A percentile compares a stretch with the other conserved stretches of the same genome.
These are phyloP conservation scores for Wallacemonas sp. DNA, from an alignment of 208 protist species.

Conservation along the genomic window DNA sequence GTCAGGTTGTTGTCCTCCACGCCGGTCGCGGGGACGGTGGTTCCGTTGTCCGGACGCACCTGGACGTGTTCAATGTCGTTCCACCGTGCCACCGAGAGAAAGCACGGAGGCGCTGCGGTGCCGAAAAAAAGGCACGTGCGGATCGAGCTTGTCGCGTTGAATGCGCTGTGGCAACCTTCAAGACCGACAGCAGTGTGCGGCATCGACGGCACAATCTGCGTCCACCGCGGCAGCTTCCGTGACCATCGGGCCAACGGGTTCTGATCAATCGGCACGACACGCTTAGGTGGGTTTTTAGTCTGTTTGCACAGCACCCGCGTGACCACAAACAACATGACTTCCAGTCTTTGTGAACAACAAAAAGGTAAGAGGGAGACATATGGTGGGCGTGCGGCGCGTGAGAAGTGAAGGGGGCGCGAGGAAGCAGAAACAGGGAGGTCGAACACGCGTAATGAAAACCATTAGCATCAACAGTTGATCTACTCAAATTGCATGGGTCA, in stretches of 20 bases:
- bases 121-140: conserved; percentile 79
- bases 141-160: conserved; percentile 87
- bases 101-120: conserved; percentile 49
- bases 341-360: background rate
- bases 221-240: conserved; percentile 28
- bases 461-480: too few species aligned
- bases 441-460: too few species aligned
- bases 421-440: too few species aligned
- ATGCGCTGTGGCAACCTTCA: conserved; percentile 77
- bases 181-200: conserved; percentile 50
- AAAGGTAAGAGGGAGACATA: background rate
- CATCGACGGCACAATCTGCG: conserved; percentile 13
- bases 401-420: too few species aligned
- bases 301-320: conserved; percentile 25
- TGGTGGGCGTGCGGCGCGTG: background rate
- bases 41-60: conserved; percentile 3
- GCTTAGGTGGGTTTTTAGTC: conserved; percentile 45
- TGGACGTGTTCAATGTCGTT: conserved; percentile 61
- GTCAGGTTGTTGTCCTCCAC: background rate
- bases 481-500: too few species aligned
- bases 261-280: conserved; percentile 17
- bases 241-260: conserved; percentile 85
- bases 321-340: background rate
- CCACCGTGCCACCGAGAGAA: conserved; percentile 43
- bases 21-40: background rate